phyloP scores from a whole-genome alignment of 106 monocot genomes.

The Apostasia shenzhenica region DNA sequence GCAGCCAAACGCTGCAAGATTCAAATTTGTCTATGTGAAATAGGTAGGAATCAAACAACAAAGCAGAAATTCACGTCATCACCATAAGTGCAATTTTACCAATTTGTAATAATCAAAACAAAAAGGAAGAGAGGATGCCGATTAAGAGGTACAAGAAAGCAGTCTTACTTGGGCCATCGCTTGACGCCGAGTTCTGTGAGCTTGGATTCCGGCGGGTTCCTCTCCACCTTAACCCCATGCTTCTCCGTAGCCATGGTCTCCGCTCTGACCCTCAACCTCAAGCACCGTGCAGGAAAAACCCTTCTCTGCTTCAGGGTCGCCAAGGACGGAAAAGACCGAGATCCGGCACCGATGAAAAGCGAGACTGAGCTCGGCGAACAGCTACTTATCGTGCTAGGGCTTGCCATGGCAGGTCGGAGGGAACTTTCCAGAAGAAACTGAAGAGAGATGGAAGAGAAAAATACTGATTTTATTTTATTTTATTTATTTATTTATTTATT shows the following conservation, averaged over 20 bases:
- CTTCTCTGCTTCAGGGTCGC: background rate
- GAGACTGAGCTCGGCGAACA: background rate
- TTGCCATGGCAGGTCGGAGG: slow-evolving; percentile 23
- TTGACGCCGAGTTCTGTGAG: slow-evolving; percentile 74
- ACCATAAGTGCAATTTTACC: background rate
- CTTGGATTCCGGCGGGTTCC: slow-evolving; percentile 64
- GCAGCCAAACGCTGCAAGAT: too few species aligned
- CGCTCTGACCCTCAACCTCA: slow-evolving; percentile 31
- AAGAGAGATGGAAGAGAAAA: too few species aligned
- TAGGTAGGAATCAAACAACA: background rate
- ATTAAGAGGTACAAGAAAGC: background rate
- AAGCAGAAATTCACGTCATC: background rate
- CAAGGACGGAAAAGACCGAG: background rate
- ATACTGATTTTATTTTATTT: too few species aligned
- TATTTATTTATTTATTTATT: too few species aligned
- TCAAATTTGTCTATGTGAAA: too few species aligned
- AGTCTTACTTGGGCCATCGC: slow-evolving; percentile 79
- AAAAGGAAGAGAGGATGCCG: background rate
- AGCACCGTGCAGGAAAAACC: background rate
- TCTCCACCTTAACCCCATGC: slow-evolving; percentile 70
- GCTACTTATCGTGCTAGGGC: slow-evolving; percentile 1
- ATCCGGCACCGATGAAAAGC: background rate
- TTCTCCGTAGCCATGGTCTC: slow-evolving; percentile 87
- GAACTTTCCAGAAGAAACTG: slow-evolving; percentile 3
- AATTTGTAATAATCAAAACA: background rate